phyloP scores from a whole-genome alignment of 1,284 basidiomycete genomes.

The Ceratobasidium sp. region DNA sequence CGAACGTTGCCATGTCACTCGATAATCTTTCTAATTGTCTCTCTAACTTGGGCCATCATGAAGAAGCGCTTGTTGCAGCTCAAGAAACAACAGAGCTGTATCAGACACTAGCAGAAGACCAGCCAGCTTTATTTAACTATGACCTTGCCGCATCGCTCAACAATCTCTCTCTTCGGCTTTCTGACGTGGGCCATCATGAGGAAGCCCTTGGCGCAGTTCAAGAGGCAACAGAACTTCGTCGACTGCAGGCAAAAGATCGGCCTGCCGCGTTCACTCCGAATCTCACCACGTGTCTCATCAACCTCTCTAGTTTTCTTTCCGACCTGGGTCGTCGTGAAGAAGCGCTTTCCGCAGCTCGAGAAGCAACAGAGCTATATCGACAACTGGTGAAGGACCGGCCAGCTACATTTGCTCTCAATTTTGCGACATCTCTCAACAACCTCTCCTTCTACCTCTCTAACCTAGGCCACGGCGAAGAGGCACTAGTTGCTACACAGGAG shows the following conservation, averaged over 20 bases:
- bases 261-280: neutral
- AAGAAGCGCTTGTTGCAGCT: neutral
- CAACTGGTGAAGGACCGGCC: neutral
- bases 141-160: neutral
- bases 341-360: neutral
- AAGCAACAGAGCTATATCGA: neutral
- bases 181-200: slow-evolving; percentile 5
- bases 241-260: neutral
- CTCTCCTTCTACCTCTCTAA: neutral
- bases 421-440: neutral
- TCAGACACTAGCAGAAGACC: neutral
- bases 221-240: slow-evolving; percentile 1
- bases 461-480: neutral
- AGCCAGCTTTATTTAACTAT: neutral
- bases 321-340: neutral
- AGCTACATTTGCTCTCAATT: neutral
- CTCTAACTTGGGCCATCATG: neutral
- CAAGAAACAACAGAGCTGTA: neutral
- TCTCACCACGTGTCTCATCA: neutral
- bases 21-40: neutral
- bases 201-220: slow-evolving; percentile 10
- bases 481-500: slow-evolving; percentile 1
- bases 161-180: neutral
- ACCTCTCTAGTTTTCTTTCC: neutral
- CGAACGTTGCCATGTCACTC: neutral